Conservation (phyloP, 179 eudicot species). For the Beta lomatogona region DNA sequence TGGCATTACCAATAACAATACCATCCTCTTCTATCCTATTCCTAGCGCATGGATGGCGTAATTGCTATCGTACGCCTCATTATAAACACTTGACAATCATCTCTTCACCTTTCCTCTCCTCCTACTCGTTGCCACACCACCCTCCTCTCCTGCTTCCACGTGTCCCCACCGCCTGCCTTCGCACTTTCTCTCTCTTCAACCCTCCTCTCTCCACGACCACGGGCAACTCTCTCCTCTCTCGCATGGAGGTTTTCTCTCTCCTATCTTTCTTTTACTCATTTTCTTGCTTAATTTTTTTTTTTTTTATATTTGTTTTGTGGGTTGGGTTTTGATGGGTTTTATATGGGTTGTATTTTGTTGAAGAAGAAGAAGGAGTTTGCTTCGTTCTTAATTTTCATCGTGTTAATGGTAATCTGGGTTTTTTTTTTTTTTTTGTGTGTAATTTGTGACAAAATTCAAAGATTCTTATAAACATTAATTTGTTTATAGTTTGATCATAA, state of each 20-base stretch:
- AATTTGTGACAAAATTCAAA: not conserved
- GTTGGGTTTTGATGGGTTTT: not conserved
- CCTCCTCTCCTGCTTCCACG: conserved; percentile 36
- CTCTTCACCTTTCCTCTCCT: not conserved
- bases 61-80: conserved; percentile 54
- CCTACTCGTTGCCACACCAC: conserved; percentile 22
- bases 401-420: conserved; percentile 8
- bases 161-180: conserved; percentile 30
- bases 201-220: conserved; percentile 31
- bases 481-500: not conserved
- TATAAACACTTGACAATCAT: conserved; percentile 20
- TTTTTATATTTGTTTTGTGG: no score
- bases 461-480: no score
- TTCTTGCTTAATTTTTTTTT: not conserved
- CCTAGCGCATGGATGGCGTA: conserved; percentile 50
- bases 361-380: conserved; percentile 30
- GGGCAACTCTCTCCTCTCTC: conserved; percentile 53
- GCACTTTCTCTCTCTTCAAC: conserved; percentile 32
- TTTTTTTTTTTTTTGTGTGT: not conserved
- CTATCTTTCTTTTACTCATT: not conserved
- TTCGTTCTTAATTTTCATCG: conserved; percentile 24
- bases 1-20: conserved; percentile 25
- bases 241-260: conserved; percentile 64
- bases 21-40: conserved; percentile 25
- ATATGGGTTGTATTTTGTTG: not conserved